phyloP scores from a whole-genome alignment of 768 basidiomycete species.

The Mycena olivaceomarginata region DNA sequence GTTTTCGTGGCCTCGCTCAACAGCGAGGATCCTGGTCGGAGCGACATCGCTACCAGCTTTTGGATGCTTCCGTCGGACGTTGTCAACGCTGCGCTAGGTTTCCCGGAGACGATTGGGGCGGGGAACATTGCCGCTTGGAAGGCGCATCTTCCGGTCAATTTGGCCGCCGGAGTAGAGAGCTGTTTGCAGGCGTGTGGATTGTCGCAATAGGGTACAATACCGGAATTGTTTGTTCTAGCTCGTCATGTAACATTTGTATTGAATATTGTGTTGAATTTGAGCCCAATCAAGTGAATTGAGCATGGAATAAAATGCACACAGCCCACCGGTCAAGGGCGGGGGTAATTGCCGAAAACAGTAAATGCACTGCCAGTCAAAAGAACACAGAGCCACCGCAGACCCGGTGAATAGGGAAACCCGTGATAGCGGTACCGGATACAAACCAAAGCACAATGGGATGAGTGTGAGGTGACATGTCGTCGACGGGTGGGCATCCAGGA shows the following conservation, averaged over 20 bases:
- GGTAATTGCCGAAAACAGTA: no score
- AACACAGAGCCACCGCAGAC: no score
- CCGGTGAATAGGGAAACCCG: no score
- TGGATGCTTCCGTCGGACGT: conserved; percentile 11
- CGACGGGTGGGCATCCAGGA: no score
- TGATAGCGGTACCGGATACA: no score
- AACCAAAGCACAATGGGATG: no score
- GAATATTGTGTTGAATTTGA: background rate
- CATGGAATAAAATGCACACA: no score
- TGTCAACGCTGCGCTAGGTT: conserved; percentile 1
- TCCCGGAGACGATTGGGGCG: conserved; percentile 3
- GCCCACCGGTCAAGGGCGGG: no score
- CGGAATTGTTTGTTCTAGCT: background rate
- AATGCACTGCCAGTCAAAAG: no score
- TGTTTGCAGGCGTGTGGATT: background rate
- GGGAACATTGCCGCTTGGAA: background rate
- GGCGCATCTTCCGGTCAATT: background rate
- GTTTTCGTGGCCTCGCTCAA: conserved; percentile 2
- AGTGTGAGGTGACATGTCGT: no score
- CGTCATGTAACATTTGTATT: background rate
- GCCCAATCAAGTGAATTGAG: background rate
- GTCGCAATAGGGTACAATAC: background rate
- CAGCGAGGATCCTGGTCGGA: conserved; percentile 10
- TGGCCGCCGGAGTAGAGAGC: background rate
- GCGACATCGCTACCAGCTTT: conserved; percentile 12